phyloP scores from a whole-genome alignment of 2,329 filamentous ascomycete genomes.

The Aspergillus calidoustus region DNA sequence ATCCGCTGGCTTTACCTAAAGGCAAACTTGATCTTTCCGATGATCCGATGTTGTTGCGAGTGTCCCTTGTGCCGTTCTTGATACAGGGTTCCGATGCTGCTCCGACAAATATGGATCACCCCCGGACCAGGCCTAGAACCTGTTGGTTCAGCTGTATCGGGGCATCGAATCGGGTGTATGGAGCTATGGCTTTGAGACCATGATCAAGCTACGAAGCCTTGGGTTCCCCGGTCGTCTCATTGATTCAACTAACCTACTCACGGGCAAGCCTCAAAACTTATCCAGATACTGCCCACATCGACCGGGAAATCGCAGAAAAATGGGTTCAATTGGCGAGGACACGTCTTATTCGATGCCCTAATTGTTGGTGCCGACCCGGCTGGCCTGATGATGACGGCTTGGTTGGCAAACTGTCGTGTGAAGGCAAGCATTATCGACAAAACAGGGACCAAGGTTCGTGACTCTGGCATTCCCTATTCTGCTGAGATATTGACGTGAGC shows the following conservation, averaged over 20 bases:
- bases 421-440: slow-evolving; percentile 55
- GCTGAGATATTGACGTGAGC: background rate
- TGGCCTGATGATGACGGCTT: slow-evolving; percentile 54
- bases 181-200: background rate
- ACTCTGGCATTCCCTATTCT: background rate
- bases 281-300: too few species aligned
- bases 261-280: background rate
- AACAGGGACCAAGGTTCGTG: slow-evolving; percentile 38
- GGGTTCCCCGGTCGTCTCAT: background rate
- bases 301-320: background rate
- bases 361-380: slow-evolving; percentile 59
- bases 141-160: background rate
- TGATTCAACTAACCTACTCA: background rate
- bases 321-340: background rate
- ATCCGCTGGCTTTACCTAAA: background rate
- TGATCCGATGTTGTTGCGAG: background rate
- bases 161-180: background rate
- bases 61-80: background rate
- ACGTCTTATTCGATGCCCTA: slow-evolving; percentile 13
- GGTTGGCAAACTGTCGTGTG: slow-evolving; percentile 54
- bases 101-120: background rate
- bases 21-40: background rate
- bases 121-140: background rate
- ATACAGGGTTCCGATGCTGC: background rate
- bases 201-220: background rate